phyloP scores from a whole-genome alignment of 208 protist genomes.

The Leishmania martiniquensis region DNA sequence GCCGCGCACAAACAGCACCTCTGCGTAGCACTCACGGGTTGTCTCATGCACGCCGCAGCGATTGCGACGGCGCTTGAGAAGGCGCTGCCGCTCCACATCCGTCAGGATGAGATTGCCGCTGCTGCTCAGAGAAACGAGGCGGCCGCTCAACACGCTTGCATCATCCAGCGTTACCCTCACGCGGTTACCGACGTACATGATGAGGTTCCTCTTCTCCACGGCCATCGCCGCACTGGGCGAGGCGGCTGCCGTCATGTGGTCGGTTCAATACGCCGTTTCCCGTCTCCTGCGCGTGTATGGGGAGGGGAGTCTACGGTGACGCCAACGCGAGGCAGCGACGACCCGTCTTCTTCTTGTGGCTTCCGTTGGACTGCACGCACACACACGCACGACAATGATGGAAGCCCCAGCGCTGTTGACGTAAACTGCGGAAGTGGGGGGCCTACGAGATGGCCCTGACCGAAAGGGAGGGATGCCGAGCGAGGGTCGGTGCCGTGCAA shows the following conservation, averaged over 20 bases:
- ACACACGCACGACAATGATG: not conserved
- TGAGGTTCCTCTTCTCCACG: slow-evolving; percentile 48
- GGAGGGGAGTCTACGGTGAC: not conserved
- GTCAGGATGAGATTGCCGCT: slow-evolving; percentile 79
- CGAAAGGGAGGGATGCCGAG: not conserved
- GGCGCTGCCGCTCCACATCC: slow-evolving; percentile 66
- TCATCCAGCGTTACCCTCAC: slow-evolving; percentile 77
- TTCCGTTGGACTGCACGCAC: not conserved
- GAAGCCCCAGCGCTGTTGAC: not conserved
- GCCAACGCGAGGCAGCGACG: not conserved
- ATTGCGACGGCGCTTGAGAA: slow-evolving; percentile 42
- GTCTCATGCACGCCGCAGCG: slow-evolving; percentile 25
- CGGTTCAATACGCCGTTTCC: not conserved
- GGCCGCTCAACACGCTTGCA: slow-evolving; percentile 60
- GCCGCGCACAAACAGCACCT: slow-evolving; percentile 79
- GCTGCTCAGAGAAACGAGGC: slow-evolving; percentile 73
- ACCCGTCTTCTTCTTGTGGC: not conserved
- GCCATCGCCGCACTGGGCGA: slow-evolving; percentile 15
- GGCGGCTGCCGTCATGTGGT: not conserved
- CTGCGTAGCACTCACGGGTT: slow-evolving; percentile 61
- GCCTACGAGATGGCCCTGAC: not conserved
- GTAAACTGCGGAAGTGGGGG: not conserved
- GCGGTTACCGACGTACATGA: slow-evolving; percentile 67
- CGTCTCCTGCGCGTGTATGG: not conserved
- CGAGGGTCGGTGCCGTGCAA: not conserved